These are phyloP conservation scores for Rutstroemia sydowiana DNA, from an alignment of 2,329 filamentous ascomycete genomes.

Conservation along the genomic window DNA sequence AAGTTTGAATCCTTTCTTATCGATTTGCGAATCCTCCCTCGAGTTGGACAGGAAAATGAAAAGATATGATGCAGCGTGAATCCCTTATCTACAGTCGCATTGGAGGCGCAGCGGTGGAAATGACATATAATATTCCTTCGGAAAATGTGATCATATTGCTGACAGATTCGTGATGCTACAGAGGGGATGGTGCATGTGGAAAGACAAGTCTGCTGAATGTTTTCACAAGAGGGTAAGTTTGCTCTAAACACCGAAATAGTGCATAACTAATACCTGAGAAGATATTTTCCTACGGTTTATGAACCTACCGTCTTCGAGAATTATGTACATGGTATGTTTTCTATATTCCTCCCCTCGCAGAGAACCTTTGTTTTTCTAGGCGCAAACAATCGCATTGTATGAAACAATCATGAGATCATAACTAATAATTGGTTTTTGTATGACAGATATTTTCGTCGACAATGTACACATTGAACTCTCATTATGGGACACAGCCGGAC, in stretches of 20 bases:
- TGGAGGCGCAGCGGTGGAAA: not conserved
- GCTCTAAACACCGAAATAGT: not conserved
- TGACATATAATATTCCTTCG: not conserved
- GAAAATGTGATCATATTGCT: not conserved
- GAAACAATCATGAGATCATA: not conserved
- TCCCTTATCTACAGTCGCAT: not conserved
- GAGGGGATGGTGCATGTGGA: conserved; percentile 90
- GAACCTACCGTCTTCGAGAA: conserved; percentile 98
- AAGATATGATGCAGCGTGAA: not conserved
- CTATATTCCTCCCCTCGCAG: not conserved
- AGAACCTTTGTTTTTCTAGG: not conserved
- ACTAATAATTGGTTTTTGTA: not conserved
- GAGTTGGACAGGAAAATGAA: no score
- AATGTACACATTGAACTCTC: conserved; percentile 95
- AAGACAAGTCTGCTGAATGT: conserved; percentile 97
- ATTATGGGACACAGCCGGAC: conserved; percentile 95
- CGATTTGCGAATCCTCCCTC: no score
- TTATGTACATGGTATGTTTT: conserved; percentile 85
- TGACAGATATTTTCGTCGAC: conserved; percentile 93
- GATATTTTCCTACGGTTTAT: conserved; percentile 96
- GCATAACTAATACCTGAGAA: conserved; percentile 31
- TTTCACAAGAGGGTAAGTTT: conserved; percentile 85
- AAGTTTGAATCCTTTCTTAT: not conserved
- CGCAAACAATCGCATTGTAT: not conserved
- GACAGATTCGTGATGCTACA: conserved; percentile 33